These are phyloP conservation scores for Fusarium multiceps DNA, from an alignment of 2,329 filamentous ascomycete genomes.

Conservation along the genomic window DNA sequence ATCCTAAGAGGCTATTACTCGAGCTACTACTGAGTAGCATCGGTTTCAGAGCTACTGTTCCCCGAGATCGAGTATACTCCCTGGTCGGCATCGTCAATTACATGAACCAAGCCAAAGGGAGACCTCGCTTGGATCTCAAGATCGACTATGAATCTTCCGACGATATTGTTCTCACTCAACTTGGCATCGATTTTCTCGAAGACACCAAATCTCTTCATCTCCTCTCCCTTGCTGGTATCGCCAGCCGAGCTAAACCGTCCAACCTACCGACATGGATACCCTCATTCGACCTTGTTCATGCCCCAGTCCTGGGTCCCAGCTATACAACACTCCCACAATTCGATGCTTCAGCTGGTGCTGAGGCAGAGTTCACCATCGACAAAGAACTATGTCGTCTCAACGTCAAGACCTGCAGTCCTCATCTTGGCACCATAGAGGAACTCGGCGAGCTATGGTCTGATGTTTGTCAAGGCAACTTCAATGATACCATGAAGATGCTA, in stretches of 20 bases:
- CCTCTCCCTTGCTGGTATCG: not conserved
- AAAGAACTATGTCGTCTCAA: not conserved
- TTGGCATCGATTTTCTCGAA: not conserved
- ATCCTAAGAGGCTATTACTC: not conserved
- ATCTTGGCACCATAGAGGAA: not conserved
- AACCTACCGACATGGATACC: not conserved
- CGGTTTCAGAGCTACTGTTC: not conserved
- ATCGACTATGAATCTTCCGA: not conserved
- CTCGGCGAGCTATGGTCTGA: not conserved
- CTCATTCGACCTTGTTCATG: not conserved
- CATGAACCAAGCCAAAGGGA: not conserved
- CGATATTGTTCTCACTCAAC: not conserved
- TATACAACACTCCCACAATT: not conserved
- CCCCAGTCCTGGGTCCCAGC: not conserved
- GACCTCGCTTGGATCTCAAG: not conserved
- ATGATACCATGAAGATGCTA: not conserved
- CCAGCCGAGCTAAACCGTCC: not conserved
- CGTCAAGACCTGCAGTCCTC: not conserved
- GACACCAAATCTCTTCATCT: not conserved
- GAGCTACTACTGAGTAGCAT: not conserved
- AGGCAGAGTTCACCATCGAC: not conserved
- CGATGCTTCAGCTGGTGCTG: not conserved
- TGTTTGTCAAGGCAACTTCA: not conserved
- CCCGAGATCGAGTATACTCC: not conserved
- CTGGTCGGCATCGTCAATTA: not conserved